Conservation (phyloP, 768 basidiomycete genomes). For the Agaricus blazei region DNA sequence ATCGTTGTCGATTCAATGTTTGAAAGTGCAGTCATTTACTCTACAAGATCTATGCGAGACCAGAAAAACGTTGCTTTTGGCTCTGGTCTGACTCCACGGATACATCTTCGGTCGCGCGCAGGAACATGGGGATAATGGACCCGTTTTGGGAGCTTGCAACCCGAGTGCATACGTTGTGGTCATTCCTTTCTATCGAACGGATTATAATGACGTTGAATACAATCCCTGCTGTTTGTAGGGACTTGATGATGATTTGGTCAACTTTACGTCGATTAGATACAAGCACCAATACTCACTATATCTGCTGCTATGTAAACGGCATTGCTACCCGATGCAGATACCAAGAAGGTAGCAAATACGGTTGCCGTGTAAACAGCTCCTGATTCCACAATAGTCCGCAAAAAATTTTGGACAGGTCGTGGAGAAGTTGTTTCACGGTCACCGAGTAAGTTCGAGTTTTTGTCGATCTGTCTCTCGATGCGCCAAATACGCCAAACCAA, state of each 20-base stretch:
- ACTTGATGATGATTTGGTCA: not conserved
- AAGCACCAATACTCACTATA: not conserved
- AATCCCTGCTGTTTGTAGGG: not conserved
- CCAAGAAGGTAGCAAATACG: not conserved
- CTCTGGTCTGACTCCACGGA: no score
- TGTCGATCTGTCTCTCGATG: no score
- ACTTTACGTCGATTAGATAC: not conserved
- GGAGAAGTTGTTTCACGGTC: not conserved
- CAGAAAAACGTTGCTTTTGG: no score
- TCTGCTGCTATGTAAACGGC: not conserved
- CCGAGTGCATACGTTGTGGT: not conserved
- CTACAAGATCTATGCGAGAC: no score
- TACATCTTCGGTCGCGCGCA: no score
- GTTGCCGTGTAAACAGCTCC: not conserved
- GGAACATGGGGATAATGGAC: no score
- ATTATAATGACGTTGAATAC: no score
- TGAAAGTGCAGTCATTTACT: no score
- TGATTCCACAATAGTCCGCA: not conserved
- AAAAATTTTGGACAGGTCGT: not conserved
- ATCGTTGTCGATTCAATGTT: no score
- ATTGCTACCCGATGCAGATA: not conserved
- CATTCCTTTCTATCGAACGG: no score
- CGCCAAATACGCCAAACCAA: conserved; percentile 7
- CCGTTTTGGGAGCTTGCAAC: not conserved
- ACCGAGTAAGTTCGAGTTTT: not conserved